Evolutionary conservation across 768 basidiomycete species (phyloP).

Genomic region (Chalciporus piperatus): DNA sequence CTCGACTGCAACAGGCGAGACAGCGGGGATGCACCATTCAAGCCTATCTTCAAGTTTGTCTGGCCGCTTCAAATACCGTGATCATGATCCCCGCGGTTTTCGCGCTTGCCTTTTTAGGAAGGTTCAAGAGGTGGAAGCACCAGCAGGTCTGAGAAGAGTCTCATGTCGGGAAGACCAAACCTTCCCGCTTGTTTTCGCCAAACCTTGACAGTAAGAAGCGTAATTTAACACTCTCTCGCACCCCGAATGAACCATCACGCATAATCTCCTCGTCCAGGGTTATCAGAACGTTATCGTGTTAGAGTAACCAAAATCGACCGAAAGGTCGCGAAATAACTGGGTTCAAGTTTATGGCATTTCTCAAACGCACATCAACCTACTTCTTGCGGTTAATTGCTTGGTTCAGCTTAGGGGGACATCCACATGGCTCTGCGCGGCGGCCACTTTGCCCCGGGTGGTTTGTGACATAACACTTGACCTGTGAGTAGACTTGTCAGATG

Average conservation of each 20-base stretch:
- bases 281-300: not conserved
- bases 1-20: conserved; percentile 3
- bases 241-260: not conserved
- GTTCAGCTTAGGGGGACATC: too few relatives aligned
- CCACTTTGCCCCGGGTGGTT: too few relatives aligned
- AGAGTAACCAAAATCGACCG: not conserved
- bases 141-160: not conserved
- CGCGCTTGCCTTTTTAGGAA: conserved; percentile 16
- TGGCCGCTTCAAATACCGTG: not conserved
- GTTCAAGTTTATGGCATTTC: conserved; percentile 5
- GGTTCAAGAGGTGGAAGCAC: not conserved
- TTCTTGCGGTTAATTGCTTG: not conserved
- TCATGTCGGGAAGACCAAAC: conserved; percentile 4
- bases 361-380: not conserved
- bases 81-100: conserved; percentile 20
- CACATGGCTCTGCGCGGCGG: too few relatives aligned
- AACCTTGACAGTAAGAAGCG: conserved; percentile 2
- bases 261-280: too few relatives aligned
- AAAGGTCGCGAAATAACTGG: not conserved
- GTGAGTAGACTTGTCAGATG: too few relatives aligned
- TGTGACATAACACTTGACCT: too few relatives aligned
- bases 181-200: not conserved
- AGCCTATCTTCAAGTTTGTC: not conserved
- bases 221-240: not conserved
- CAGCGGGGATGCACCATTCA: too few relatives aligned